Evolutionary conservation across 1,139 yeast species (phyloP).

Genomic region (Kurtzmaniella quercitrusa): DNA sequence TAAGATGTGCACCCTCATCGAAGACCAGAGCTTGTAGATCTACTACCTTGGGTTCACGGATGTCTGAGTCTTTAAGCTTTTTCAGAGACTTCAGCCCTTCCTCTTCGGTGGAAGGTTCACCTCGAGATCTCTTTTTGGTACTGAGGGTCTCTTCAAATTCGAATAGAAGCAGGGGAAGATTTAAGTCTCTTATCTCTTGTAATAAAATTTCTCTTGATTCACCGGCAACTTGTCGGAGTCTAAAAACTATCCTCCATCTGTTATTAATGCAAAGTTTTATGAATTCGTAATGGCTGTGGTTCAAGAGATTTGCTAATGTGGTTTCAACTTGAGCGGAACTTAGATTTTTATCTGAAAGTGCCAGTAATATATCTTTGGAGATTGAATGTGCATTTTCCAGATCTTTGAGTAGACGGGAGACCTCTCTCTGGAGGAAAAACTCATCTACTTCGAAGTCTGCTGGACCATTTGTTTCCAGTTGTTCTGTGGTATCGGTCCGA

Average conservation of each 20-base stretch:
- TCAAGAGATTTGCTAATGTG: conserved; percentile 46
- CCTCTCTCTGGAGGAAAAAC: conserved; percentile 21
- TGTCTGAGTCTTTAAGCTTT: background rate
- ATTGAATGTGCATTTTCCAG: conserved; percentile 14
- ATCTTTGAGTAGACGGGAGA: conserved; percentile 9
- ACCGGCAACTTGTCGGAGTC: conserved; percentile 38
- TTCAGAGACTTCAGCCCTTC: conserved; percentile 7
- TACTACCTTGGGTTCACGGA: conserved; percentile 49
- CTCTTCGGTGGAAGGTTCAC: conserved; percentile 10
- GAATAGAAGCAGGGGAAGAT: conserved; percentile 19
- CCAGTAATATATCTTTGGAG: conserved; percentile 11
- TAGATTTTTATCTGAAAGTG: conserved; percentile 11
- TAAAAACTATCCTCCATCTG: conserved; percentile 52
- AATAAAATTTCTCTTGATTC: conserved; percentile 24
- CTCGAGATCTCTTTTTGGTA: conserved; percentile 6
- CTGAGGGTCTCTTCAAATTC: conserved; percentile 19
- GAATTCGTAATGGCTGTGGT: conserved; percentile 47
- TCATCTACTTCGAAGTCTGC: conserved; percentile 20
- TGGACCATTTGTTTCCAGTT: too few relatives aligned
- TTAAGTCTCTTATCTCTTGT: conserved; percentile 18
- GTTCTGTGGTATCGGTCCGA: background rate
- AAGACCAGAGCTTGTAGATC: conserved; percentile 63
- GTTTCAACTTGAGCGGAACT: conserved; percentile 47
- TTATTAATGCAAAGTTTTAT: conserved; percentile 49
- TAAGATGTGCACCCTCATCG: conserved; percentile 67